Evolutionary conservation across 192 early-diverging fungal species (phyloP).

Genomic region (Gonapodya sp.): DNA sequence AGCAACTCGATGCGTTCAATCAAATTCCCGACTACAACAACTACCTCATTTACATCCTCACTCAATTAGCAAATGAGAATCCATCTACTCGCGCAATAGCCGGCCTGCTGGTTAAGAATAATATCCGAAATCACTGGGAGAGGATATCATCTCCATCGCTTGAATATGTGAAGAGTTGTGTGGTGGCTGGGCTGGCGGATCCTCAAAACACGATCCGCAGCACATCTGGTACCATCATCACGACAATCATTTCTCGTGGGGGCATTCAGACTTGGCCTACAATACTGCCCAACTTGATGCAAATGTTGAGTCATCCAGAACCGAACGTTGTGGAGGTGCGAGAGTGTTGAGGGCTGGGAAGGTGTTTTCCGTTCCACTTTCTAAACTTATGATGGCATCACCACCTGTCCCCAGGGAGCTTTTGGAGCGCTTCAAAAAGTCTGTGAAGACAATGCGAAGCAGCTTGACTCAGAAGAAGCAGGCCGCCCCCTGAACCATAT

Average conservation of each 20-base stretch:
- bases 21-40: slow-evolving; percentile 76
- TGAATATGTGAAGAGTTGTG: slow-evolving; percentile 54
- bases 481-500: slow-evolving; percentile 65
- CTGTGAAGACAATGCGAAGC: slow-evolving; percentile 84
- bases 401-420: slow-evolving; percentile 44
- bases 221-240: slow-evolving; percentile 80
- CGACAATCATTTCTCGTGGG: slow-evolving; percentile 66
- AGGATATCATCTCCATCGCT: slow-evolving; percentile 47
- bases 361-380: background rate
- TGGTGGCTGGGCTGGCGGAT: slow-evolving; percentile 59
- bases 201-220: slow-evolving; percentile 58
- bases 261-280: slow-evolving; percentile 73
- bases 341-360: background rate
- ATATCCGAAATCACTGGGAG: slow-evolving; percentile 44
- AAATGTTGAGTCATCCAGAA: slow-evolving; percentile 62
- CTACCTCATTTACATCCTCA: slow-evolving; percentile 82
- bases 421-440: slow-evolving; percentile 86
- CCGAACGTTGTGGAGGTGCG: slow-evolving; percentile 66
- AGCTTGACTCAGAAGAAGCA: slow-evolving; percentile 68
- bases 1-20: slow-evolving; percentile 69
- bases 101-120: slow-evolving; percentile 74
- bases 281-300: slow-evolving; percentile 65
- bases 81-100: slow-evolving; percentile 68
- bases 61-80: slow-evolving; percentile 55
- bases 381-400: background rate